A percentile compares a stretch with the other conserved stretches of the same genome.
These are phyloP conservation scores for Acanthochlamys bracteata DNA, from an alignment of 106 monocot species.

Conservation along the genomic window DNA sequence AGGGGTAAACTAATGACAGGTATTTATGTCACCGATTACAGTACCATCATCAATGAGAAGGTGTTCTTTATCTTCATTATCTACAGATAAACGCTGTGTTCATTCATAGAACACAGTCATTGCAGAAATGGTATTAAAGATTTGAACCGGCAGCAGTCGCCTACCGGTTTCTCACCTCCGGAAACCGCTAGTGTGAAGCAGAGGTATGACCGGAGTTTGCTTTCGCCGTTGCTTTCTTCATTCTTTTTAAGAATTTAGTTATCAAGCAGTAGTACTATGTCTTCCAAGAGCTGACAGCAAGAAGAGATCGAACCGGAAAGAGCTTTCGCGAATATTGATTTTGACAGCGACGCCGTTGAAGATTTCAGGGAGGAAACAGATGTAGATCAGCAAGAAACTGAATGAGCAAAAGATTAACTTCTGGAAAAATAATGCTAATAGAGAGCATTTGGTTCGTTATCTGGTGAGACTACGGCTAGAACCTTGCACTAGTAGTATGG, in stretches of 20 bases:
- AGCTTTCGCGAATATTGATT: constrained; percentile 18
- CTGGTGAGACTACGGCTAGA: no score
- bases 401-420: constrained; percentile 28
- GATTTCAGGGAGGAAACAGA: not conserved
- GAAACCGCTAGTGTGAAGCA: constrained; percentile 15
- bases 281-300: not conserved
- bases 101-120: not conserved
- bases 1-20: not conserved
- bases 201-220: constrained; percentile 9
- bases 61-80: constrained; percentile 16
- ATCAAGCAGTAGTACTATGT: not conserved
- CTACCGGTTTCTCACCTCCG: constrained; percentile 12
- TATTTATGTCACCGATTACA: constrained; percentile 23
- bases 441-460: no score
- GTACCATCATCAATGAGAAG: constrained; percentile 28
- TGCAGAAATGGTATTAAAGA: not conserved
- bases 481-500: no score
- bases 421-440: not conserved
- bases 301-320: constrained; percentile 14
- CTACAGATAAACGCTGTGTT: constrained; percentile 1
- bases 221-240: constrained; percentile 21
- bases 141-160: constrained; percentile 1
- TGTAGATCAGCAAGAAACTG: constrained; percentile 32
- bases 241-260: constrained; percentile 17
- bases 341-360: not conserved